Percentiles rank a stretch among this genome's conserved stretches.
phyloP scores from a whole-genome alignment of 352 stramenopile species.

The Globisporangium polare region DNA sequence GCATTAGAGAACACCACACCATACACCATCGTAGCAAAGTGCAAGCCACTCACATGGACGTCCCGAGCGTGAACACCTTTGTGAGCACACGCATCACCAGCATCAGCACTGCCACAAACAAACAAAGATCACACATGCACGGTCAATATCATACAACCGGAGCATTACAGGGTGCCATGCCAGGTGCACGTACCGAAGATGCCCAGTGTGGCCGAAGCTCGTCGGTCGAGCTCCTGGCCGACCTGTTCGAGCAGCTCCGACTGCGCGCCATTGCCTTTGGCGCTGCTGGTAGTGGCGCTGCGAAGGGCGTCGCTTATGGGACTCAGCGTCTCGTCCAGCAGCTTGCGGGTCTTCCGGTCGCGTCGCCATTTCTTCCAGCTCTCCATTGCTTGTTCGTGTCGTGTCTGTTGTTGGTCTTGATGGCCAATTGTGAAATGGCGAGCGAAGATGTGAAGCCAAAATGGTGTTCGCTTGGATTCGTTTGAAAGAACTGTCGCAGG shows the following conservation, averaged over 20 bases:
- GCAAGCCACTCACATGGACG: constrained; percentile 8
- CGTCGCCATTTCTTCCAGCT: constrained; percentile 8
- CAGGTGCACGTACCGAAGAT: constrained; percentile 9
- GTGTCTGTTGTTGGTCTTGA: background rate
- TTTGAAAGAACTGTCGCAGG: no score
- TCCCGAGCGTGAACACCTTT: constrained; percentile 9
- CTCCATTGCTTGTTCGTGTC: background rate
- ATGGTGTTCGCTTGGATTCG: no score
- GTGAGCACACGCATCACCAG: constrained; percentile 5
- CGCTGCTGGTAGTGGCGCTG: background rate
- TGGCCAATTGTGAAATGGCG: background rate
- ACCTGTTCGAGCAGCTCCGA: constrained; percentile 10
- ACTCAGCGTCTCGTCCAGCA: background rate
- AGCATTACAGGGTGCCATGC: background rate
- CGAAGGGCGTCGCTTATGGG: background rate
- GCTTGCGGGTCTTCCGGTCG: constrained; percentile 8
- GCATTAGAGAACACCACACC: background rate
- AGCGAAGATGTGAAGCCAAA: no score
- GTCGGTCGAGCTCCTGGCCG: constrained; percentile 10
- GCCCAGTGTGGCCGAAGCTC: constrained; percentile 8
- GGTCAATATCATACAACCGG: background rate
- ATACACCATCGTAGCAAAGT: no score
- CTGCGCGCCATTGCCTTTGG: background rate
- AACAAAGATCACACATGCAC: background rate
- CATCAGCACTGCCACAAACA: constrained; percentile 7